Base-by-base conservation (phyloP, 2,329 filamentous ascomycete genomes). In the Periconia sp. region DNA sequence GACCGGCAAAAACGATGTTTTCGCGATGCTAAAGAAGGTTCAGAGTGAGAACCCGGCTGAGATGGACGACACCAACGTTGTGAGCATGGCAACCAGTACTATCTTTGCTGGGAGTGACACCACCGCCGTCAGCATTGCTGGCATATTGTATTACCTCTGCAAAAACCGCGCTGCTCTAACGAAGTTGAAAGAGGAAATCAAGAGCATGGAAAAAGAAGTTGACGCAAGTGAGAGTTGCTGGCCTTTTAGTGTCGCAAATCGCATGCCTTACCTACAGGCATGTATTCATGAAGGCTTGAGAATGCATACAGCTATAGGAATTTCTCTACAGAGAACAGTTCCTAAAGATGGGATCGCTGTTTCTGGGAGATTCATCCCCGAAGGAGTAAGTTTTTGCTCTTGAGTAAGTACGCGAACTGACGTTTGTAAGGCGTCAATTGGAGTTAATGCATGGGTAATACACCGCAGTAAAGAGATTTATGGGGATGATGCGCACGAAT, bases 221-320 rank as follows among this genome's bases (percentile, higher is more conserved):
- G 23, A 8, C 8, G 3, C 23, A 27, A 27, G 23, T 8, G 23
- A 27, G 23, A 27, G 23, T 5, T 27, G 20, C 3, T 45, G 17
- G 43, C 43, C 43, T 9, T 19, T 45, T 19, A 23, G 11, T 11
- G 43, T 27, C 7, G 53, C 59, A 15, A 74, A 70, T 47, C 66
- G 67, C 19, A 70, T 80, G 65, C 78, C 77, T 0, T 60, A 62
- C 37, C 55, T 62, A 7, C 53, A 62, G 41, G 59, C 59, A 18
- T 44, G 27, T 41, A 57, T 60, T 13, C 42, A 55, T 23, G 59
- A 62, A 48, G 58, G 40, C 7, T 45, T 45, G 19, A 49, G 60
- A 13, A n/a, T 59, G 11, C 53, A 59, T 41, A 58, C 59, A 3
- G 53, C 58, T 13, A 33, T 43, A 11, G 23, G 23, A 8, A 27